Evolutionary conservation across 345 rosid species (phyloP).

Genomic region (Noccaea caerulescens): DNA sequence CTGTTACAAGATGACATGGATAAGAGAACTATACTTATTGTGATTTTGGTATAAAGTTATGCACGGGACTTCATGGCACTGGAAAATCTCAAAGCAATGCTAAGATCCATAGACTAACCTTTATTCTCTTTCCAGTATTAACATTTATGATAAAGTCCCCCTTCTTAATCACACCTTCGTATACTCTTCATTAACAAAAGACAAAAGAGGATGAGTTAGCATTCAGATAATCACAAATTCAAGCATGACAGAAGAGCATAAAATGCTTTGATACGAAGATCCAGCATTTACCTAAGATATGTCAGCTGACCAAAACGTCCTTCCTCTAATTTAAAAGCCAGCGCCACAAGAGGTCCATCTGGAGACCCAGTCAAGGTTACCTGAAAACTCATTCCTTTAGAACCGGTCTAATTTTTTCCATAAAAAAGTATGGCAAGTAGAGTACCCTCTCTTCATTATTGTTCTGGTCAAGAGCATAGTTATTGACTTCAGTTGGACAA

Average conservation of each 20-base stretch:
- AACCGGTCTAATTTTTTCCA: background rate
- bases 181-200: slow-evolving; percentile 60
- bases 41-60: slow-evolving; percentile 8
- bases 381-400: slow-evolving; percentile 50
- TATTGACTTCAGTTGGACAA: slow-evolving; percentile 87
- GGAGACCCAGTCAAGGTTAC: slow-evolving; percentile 79
- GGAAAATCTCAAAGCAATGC: slow-evolving; percentile 10
- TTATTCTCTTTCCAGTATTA: slow-evolving; percentile 92
- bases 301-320: slow-evolving; percentile 97
- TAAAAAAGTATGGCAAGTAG: slow-evolving; percentile 16
- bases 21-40: background rate
- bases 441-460: slow-evolving; percentile 88
- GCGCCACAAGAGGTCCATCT: slow-evolving; percentile 94
- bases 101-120: slow-evolving; percentile 58
- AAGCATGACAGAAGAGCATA: no score
- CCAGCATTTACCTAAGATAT: slow-evolving; percentile 64
- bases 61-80: background rate
- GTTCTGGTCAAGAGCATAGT: slow-evolving; percentile 90
- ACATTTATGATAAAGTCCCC: slow-evolving; percentile 87
- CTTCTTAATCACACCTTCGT: slow-evolving; percentile 93
- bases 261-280: background rate
- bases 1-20: background rate
- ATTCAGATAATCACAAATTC: slow-evolving; percentile 29
- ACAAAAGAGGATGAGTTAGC: slow-evolving; percentile 39
- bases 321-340: slow-evolving; percentile 98